Base-by-base conservation (phyloP, 1,139 yeast species). In the Diutina catenulata region DNA sequence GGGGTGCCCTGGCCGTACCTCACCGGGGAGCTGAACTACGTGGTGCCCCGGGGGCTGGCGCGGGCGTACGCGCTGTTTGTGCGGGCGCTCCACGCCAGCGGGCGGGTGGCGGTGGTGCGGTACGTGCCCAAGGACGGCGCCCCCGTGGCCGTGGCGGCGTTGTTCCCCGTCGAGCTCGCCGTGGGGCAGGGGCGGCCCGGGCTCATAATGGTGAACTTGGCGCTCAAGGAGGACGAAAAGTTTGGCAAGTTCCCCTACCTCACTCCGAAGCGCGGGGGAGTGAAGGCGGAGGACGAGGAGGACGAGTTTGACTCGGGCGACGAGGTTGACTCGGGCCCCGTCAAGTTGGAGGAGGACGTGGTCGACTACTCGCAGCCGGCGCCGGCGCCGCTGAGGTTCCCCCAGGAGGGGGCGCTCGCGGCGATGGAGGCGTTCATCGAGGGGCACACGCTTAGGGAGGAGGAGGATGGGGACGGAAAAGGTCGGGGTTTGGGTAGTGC, bases 341-440 rank as follows among this genome's bases (percentile, higher is more conserved):
- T n/a, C n/a, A n/a, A n/a, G n/a, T n/a, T n/a, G n/a, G n/a, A n/a
- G n/a, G n/a, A n/a, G n/a, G n/a, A n/a, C n/a, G n/a, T n/a, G n/a
- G n/a, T n/a, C n/a, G n/a, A n/a, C n/a, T n/a, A n/a, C n/a, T n/a
- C n/a, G n/a, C n/a, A n/a, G n/a, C n/a, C n/a, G n/a, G n/a, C n/a
- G n/a, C n/a, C n/a, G n/a, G n/a, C n/a, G n/a, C n/a, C n/a, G n/a
- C n/a, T n/a, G n/a, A n/a, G n/a, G n/a, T n/a, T n/a, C n/a, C n/a
- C n/a, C n/a, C n/a, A n/a, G n/a, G n/a, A n/a, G n/a, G n/a, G n/a
- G n/a, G n/a, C n/a, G n/a, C n/a, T n/a, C n/a, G n/a, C n/a, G n/a
- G n/a, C n/a, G 16, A 61, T 61, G 67, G 62, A 59, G 35, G 33
- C 45, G 2, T 60, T 60, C 35, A 50, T 61, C 2, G 31, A 44